Percentiles rank a stretch among this genome's conserved stretches.
Conservation (phyloP, 306 rosid genomes). For the Echinosophora koreensis region DNA sequence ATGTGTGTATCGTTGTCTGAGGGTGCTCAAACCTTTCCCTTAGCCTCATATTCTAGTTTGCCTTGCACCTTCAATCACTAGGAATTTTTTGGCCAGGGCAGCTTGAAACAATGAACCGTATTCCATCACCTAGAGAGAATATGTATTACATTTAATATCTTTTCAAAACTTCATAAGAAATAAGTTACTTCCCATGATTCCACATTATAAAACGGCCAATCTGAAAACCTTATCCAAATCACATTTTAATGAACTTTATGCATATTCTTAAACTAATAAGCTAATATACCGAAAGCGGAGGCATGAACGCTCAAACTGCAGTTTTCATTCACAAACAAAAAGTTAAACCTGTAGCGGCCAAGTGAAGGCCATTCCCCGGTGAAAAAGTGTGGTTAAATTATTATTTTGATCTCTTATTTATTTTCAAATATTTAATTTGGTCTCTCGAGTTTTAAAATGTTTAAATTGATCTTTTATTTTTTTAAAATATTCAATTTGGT, state of each 20-base stretch:
- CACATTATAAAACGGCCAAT: not conserved
- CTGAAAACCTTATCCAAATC: not conserved
- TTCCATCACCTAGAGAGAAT: constrained; percentile 37
- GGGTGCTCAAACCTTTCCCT: not conserved
- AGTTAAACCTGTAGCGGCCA: not conserved
- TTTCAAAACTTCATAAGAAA: not conserved
- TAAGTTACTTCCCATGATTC: not conserved
- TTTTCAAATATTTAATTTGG: no score
- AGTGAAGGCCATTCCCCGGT: not conserved
- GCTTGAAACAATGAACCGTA: constrained; percentile 45
- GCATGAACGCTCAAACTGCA: constrained; percentile 11
- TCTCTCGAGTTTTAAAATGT: no score
- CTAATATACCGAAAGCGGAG: constrained; percentile 3
- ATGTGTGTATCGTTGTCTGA: not conserved
- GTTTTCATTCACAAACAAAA: constrained; percentile 15
- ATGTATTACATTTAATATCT: not conserved
- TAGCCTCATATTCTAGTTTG: not conserved
- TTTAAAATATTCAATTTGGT: no score
- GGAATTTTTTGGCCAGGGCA: constrained; percentile 36
- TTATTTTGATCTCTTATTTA: no score
- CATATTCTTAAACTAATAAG: constrained; percentile 2
- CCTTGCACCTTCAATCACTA: not conserved
- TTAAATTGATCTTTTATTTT: no score
- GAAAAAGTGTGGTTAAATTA: no score
- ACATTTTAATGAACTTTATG: not conserved